These are phyloP conservation scores for Candida silvicultrix DNA, from an alignment of 805 yeast genomes.

Conservation along the genomic window DNA sequence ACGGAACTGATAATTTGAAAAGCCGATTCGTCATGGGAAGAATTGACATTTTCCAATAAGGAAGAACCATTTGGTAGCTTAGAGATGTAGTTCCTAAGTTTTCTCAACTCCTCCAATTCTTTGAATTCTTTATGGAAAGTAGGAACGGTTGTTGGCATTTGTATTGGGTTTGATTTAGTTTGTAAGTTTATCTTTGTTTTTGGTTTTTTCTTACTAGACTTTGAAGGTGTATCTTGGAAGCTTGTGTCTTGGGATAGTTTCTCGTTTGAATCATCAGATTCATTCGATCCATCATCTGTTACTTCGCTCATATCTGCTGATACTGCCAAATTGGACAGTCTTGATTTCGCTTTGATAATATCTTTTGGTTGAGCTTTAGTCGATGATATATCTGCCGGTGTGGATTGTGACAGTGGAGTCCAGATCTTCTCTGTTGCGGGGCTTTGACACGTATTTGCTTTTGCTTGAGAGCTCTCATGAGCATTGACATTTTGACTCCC, in stretches of 20 bases:
- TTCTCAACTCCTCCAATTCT: slow-evolving; percentile 16
- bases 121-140: neutral
- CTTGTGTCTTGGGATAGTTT: neutral
- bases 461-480: neutral
- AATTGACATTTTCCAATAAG: neutral
- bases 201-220: slow-evolving; percentile 1
- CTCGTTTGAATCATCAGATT: slow-evolving; percentile 7
- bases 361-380: slow-evolving; percentile 20
- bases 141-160: neutral
- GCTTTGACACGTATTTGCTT: neutral
- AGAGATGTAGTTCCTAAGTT: slow-evolving; percentile 10
- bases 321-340: slow-evolving; percentile 16
- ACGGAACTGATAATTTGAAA: no score
- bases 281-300: slow-evolving; percentile 5
- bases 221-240: slow-evolving; percentile 16
- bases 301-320: slow-evolving; percentile 5
- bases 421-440: slow-evolving; percentile 15
- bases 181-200: neutral
- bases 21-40: neutral
- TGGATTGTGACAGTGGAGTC: slow-evolving; percentile 21
- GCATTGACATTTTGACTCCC: neutral
- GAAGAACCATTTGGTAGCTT: slow-evolving; percentile 9
- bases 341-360: slow-evolving; percentile 17
- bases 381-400: slow-evolving; percentile 13
- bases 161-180: neutral